Conservation (phyloP, 2,329 filamentous ascomycete species). For the Cephalotrichum gorgonifer region DNA sequence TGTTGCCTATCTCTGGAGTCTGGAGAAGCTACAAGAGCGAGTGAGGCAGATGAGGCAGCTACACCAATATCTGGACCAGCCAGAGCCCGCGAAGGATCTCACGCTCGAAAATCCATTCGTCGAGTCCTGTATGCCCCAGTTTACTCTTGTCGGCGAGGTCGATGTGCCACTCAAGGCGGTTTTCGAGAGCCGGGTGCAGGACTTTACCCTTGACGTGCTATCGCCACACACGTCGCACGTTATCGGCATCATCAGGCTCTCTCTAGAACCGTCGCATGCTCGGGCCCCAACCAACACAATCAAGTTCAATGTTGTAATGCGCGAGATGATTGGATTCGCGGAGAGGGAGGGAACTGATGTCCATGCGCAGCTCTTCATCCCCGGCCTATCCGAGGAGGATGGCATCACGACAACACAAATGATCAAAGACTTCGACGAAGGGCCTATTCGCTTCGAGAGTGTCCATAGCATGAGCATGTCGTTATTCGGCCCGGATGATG, state of each 20-base stretch:
- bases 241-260: constrained; percentile 81
- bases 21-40: constrained; percentile 82
- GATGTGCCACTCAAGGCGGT: constrained; percentile 88
- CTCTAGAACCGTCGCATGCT: constrained; percentile 85
- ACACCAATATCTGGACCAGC: constrained; percentile 91
- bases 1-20: constrained; percentile 85
- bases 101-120: constrained; percentile 88
- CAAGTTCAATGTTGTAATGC: constrained; percentile 99
- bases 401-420: constrained; percentile 93
- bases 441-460: constrained; percentile 86
- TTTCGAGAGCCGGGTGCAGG: constrained; percentile 88
- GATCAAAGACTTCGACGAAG: constrained; percentile 88
- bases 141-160: constrained; percentile 83
- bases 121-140: constrained; percentile 83
- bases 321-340: constrained; percentile 86
- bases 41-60: constrained; percentile 91
- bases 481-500: constrained; percentile 54
- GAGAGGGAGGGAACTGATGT: constrained; percentile 93
- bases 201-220: constrained; percentile 81
- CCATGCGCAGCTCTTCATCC: constrained; percentile 93
- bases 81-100: constrained; percentile 89
- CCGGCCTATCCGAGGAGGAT: constrained; percentile 78
- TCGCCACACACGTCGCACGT: constrained; percentile 89
- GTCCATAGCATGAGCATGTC: constrained; percentile 97
- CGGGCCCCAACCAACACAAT: constrained; percentile 84